A percentile compares a stretch with the other conserved stretches of the same genome.
These are phyloP conservation scores for Acanthamoeba castellanii DNA, from an alignment of 208 protist species.

Conservation along the genomic window DNA sequence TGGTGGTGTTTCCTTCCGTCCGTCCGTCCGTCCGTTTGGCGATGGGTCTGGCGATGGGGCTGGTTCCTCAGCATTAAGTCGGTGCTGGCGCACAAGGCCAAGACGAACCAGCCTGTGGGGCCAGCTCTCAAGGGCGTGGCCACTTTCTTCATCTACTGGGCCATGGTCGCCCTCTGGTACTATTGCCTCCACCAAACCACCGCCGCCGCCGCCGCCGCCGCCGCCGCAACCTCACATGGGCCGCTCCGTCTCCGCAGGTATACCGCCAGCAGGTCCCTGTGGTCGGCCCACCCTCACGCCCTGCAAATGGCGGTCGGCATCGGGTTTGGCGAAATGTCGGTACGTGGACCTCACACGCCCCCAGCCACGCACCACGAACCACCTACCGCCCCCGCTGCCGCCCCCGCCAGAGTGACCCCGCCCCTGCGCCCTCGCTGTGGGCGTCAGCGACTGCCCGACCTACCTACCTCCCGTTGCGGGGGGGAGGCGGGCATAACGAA, in stretches of 20 bases:
- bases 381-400: too few species aligned
- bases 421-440: too few species aligned
- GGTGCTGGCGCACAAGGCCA: constrained; percentile 5
- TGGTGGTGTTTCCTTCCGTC: background rate
- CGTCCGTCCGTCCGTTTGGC: background rate
- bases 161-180: background rate
- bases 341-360: too few species aligned
- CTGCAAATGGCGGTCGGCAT: constrained; percentile 29
- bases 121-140: background rate
- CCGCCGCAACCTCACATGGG: too few species aligned
- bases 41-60: too few species aligned
- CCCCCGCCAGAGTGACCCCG: too few species aligned
- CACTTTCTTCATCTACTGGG: background rate
- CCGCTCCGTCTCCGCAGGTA: background rate
- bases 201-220: too few species aligned
- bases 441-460: too few species aligned
- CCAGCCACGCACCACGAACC: too few species aligned
- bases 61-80: background rate
- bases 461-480: too few species aligned
- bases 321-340: constrained; percentile 46
- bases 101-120: background rate
- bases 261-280: background rate
- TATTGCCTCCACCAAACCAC: background rate
- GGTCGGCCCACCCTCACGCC: background rate
- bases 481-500: too few species aligned